Evolutionary conservation across 192 early-diverging fungal genomes (phyloP).

Genomic region (Helicostylum pulchrum): DNA sequence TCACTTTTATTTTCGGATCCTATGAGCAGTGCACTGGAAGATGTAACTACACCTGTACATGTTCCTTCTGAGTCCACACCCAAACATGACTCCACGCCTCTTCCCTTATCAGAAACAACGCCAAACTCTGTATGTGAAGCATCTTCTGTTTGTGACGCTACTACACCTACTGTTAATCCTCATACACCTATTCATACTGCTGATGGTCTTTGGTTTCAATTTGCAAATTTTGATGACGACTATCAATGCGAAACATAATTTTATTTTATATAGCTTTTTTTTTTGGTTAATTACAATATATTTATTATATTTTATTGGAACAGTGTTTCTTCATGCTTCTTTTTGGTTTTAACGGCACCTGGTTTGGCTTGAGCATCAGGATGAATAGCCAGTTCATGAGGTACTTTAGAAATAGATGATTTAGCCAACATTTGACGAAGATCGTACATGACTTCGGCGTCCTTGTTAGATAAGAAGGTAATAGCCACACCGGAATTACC

Average conservation of each 20-base stretch:
- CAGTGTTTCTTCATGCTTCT: slow-evolving; percentile 50
- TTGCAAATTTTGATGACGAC: slow-evolving; percentile 16
- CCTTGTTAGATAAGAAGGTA: slow-evolving; percentile 79
- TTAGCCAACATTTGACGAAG: slow-evolving; percentile 72
- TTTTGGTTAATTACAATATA: neutral
- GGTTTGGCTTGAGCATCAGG: slow-evolving; percentile 80
- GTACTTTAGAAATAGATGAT: slow-evolving; percentile 72
- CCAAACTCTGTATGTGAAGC: neutral
- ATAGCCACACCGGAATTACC: slow-evolving; percentile 87
- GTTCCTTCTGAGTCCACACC: neutral
- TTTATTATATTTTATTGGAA: slow-evolving; percentile 30
- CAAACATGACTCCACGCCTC: neutral
- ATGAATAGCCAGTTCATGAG: slow-evolving; percentile 83
- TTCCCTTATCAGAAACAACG: neutral
- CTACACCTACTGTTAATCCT: neutral
- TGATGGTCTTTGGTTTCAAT: slow-evolving; percentile 17
- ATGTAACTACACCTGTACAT: neutral
- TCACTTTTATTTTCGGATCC: slow-evolving; percentile 15
- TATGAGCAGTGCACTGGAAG: slow-evolving; percentile 15
- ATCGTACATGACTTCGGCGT: slow-evolving; percentile 87
- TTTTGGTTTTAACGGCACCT: slow-evolving; percentile 55
- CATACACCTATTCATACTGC: slow-evolving; percentile 3
- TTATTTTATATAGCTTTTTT: neutral
- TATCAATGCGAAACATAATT: slow-evolving; percentile 12
- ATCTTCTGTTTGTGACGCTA: neutral